Percentiles rank a stretch among this genome's conserved stretches.
Evolutionary conservation across 2,329 filamentous ascomycete species (phyloP).

Genomic region (Cryphonectria parasitica): DNA sequence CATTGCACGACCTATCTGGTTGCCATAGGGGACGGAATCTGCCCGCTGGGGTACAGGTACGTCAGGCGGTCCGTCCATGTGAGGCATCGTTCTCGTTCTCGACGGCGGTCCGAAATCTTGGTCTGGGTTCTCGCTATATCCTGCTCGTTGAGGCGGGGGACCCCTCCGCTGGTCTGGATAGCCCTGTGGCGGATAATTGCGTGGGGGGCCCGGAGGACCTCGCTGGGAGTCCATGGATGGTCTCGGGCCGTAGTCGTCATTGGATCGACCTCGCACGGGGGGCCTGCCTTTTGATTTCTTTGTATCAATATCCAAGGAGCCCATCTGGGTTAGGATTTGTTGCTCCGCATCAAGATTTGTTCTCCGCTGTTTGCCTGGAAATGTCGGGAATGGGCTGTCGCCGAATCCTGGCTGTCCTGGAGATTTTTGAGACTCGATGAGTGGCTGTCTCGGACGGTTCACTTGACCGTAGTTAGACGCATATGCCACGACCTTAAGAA

Average conservation of each 20-base stretch:
- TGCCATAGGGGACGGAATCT: constrained; percentile 53
- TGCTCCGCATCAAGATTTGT: constrained; percentile 47
- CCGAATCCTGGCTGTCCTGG: constrained; percentile 41
- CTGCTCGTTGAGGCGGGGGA: constrained; percentile 36
- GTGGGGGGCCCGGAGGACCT: constrained; percentile 41
- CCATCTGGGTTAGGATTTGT: constrained; percentile 47
- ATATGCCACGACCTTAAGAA: constrained; percentile 18
- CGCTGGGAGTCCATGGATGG: constrained; percentile 43
- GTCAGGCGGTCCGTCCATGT: constrained; percentile 44
- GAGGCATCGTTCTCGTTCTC: constrained; percentile 67
- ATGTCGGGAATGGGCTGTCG: constrained; percentile 47
- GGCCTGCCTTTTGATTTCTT: constrained; percentile 25
- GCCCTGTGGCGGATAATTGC: constrained; percentile 43
- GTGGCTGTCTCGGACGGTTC: constrained; percentile 37
- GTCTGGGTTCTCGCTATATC: constrained; percentile 44
- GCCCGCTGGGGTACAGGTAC: constrained; percentile 42
- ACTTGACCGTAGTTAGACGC: constrained; percentile 31
- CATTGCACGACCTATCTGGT: constrained; percentile 48
- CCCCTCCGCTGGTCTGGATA: constrained; percentile 44
- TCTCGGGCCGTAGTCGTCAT: constrained; percentile 36
- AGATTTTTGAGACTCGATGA: constrained; percentile 29
- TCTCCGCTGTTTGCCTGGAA: constrained; percentile 46
- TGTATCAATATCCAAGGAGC: constrained; percentile 42
- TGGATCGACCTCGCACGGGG: constrained; percentile 32
- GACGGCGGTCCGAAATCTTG: constrained; percentile 54